phyloP scores from a whole-genome alignment of 331 rosid species.

The Malus hybrid region DNA sequence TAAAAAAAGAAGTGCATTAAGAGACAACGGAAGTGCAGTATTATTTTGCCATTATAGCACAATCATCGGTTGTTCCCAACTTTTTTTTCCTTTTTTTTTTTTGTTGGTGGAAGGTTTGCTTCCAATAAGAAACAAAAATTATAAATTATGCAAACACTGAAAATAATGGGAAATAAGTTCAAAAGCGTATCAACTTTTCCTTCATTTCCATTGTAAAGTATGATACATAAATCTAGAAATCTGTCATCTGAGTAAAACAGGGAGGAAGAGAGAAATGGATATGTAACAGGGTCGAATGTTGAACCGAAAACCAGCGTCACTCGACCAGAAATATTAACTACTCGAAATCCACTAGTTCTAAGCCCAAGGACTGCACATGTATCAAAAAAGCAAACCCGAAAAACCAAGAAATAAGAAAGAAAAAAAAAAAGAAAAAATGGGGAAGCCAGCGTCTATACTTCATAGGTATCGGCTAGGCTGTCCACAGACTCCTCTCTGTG shows the following conservation, averaged over 20 bases:
- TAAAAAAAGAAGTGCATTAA: too few relatives aligned
- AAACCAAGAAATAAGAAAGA: conserved; percentile 13
- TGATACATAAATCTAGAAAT: conserved; percentile 17
- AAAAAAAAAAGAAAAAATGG: conserved; percentile 16
- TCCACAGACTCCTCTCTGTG: conserved; percentile 78
- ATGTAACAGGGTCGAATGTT: conserved; percentile 16
- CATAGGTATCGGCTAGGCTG: conserved; percentile 59
- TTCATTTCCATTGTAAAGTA: conserved; percentile 22
- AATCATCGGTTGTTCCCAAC: background rate
- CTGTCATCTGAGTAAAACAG: conserved; percentile 13
- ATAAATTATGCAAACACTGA: background rate
- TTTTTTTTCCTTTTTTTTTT: background rate
- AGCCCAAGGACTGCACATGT: conserved; percentile 14
- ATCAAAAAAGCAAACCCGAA: conserved; percentile 12
- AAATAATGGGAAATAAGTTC: background rate
- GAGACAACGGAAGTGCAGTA: background rate
- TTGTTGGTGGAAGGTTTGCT: background rate
- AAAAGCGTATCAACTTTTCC: background rate
- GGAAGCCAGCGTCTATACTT: conserved; percentile 37
- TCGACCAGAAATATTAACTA: conserved; percentile 15
- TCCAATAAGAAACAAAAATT: background rate
- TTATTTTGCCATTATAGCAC: background rate
- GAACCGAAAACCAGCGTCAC: conserved; percentile 28
- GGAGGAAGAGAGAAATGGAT: background rate
- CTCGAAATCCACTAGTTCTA: background rate